These are phyloP conservation scores for Achlya hypogyna DNA, from an alignment of 352 stramenopile species.

Conservation along the genomic window DNA sequence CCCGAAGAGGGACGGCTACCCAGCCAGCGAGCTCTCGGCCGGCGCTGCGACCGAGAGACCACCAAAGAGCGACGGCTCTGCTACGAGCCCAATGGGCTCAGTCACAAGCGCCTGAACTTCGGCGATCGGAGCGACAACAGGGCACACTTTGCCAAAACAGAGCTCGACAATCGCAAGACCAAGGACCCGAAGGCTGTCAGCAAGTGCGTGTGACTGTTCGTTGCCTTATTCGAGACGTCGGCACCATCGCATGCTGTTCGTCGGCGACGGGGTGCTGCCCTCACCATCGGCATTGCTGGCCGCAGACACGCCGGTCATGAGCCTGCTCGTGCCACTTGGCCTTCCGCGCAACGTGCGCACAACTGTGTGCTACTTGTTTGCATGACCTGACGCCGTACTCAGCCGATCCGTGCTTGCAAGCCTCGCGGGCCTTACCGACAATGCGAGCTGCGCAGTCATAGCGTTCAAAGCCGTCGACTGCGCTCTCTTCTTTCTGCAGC, in stretches of 20 bases:
- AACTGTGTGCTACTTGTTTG: slow-evolving; percentile 52
- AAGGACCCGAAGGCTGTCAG: slow-evolving; percentile 65
- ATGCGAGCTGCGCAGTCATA: slow-evolving; percentile 65
- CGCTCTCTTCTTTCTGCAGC: slow-evolving; percentile 46
- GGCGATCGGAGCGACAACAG: not conserved
- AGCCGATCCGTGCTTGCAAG: slow-evolving; percentile 44
- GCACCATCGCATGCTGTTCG: slow-evolving; percentile 20
- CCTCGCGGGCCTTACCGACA: slow-evolving; percentile 45
- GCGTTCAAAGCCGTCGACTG: slow-evolving; percentile 71
- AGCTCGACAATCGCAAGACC: slow-evolving; percentile 22
- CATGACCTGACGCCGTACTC: slow-evolving; percentile 41
- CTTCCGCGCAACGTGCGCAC: slow-evolving; percentile 55
- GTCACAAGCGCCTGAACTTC: not conserved
- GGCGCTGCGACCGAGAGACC: not conserved
- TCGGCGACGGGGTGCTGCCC: not conserved
- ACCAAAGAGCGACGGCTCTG: not conserved
- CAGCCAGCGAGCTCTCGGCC: not conserved
- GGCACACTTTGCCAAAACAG: slow-evolving; percentile 22
- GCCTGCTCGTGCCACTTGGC: slow-evolving; percentile 58
- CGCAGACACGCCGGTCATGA: not conserved
- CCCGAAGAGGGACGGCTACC: not conserved
- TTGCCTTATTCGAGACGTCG: slow-evolving; percentile 49
- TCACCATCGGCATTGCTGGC: not conserved
- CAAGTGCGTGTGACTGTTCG: slow-evolving; percentile 63
- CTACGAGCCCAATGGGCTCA: not conserved